A percentile compares a stretch with the other conserved stretches of the same genome.
phyloP scores from a whole-genome alignment of 164 flowering plant genomes.

The Houttuynia cordata region DNA sequence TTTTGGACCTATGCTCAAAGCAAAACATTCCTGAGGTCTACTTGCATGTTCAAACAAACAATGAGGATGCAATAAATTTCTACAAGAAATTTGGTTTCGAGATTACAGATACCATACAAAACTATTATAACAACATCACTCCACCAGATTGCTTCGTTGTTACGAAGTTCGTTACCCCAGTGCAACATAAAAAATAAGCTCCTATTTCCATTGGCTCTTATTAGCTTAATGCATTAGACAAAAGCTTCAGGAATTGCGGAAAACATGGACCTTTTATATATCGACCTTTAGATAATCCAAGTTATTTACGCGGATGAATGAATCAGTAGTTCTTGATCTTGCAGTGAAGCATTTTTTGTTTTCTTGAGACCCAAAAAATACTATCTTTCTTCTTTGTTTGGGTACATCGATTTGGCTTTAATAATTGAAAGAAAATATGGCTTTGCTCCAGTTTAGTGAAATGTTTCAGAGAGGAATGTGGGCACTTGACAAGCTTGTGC shows the following conservation, averaged over 20 bases:
- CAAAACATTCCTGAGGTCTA: slow-evolving; percentile 70
- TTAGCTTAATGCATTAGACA: no score
- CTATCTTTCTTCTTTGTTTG: background rate
- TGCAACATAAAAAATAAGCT: slow-evolving; percentile 46
- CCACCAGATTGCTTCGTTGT: slow-evolving; percentile 90
- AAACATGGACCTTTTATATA: background rate
- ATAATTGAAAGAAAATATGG: no score
- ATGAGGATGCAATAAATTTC: slow-evolving; percentile 83
- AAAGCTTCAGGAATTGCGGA: no score
- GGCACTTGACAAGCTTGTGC: no score
- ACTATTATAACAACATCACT: slow-evolving; percentile 77
- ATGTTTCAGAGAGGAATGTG: no score
- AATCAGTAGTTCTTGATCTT: background rate
- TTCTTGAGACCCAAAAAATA: background rate
- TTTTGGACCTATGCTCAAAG: slow-evolving; percentile 61
- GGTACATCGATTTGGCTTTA: no score
- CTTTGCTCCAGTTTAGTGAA: no score
- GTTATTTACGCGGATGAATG: background rate
- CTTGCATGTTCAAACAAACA: slow-evolving; percentile 96
- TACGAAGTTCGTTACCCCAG: slow-evolving; percentile 40
- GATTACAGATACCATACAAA: slow-evolving; percentile 81
- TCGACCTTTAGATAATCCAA: background rate
- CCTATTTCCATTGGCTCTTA: no score
- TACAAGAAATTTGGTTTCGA: slow-evolving; percentile 92
- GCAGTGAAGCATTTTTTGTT: background rate